These are phyloP conservation scores for Trichomonas vaginalis DNA, from an alignment of 208 protist species.

Conservation along the genomic window DNA sequence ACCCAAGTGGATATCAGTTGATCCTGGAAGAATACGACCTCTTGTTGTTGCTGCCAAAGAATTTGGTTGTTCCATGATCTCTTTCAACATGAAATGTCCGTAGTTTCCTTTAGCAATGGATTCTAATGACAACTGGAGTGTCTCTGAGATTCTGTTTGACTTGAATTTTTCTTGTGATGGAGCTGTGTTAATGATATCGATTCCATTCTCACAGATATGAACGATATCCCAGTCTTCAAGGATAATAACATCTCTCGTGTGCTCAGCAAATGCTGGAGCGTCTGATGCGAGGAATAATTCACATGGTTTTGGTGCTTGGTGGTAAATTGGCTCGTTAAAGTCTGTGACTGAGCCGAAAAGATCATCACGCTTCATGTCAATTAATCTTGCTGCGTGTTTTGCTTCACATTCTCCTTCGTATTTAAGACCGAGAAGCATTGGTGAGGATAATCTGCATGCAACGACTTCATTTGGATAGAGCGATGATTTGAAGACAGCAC, in stretches of 20 bases:
- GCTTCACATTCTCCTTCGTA: neutral
- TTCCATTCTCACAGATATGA: constrained; percentile 39
- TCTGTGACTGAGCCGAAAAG: neutral
- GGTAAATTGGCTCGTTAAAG: neutral
- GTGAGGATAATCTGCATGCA: constrained; percentile 41
- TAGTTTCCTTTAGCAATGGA: neutral
- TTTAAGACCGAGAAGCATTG: constrained; percentile 44
- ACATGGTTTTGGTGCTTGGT: neutral
- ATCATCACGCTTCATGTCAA: neutral
- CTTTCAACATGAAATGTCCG: constrained; percentile 32
- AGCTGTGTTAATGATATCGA: constrained; percentile 23
- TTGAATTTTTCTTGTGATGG: neutral
- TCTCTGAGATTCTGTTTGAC: neutral
- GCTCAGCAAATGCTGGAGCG: constrained; percentile 35
- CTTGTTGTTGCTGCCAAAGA: constrained; percentile 29
- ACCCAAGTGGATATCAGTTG: neutral
- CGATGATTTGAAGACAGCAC: constrained; percentile 41
- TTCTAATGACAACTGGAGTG: neutral
- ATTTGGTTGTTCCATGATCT: constrained; percentile 52
- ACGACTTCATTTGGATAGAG: constrained; percentile 43
- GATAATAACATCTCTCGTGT: constrained; percentile 48
- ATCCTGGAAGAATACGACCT: neutral
- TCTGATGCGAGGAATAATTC: neutral
- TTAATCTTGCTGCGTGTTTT: neutral
- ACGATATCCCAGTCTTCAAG: constrained; percentile 50